phyloP scores from a whole-genome alignment of 176 grass and related monocot genomes.

The Oryza meridionalis region DNA sequence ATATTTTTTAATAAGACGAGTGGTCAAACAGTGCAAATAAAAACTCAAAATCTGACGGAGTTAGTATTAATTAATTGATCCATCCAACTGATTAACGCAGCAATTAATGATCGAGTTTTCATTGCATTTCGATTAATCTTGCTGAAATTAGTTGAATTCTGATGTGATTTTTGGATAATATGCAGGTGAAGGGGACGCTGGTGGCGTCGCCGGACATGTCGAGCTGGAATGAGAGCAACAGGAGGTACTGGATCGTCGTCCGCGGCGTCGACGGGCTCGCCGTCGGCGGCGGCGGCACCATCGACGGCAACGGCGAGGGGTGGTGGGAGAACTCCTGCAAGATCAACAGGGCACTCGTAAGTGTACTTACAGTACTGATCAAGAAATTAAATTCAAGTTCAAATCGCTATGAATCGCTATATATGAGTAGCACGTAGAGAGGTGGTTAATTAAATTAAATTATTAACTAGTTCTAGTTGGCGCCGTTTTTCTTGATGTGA shows the following conservation, averaged over 20 bases:
- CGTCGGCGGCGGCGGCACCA: constrained; percentile 62
- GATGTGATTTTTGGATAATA: neutral
- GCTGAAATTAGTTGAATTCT: neutral
- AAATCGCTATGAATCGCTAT: neutral
- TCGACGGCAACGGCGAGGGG: constrained; percentile 68
- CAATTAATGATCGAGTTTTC: neutral
- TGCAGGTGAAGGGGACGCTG: constrained; percentile 61
- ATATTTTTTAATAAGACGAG: no score
- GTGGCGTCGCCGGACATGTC: constrained; percentile 52
- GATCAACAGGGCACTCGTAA: constrained; percentile 54
- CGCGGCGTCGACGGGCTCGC: constrained; percentile 32
- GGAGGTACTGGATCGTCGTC: constrained; percentile 66
- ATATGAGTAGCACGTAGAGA: neutral
- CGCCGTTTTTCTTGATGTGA: constrained; percentile 19
- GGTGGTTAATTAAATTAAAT: no score
- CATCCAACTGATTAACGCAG: no score
- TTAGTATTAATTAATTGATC: no score
- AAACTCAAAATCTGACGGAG: no score
- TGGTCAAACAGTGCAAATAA: no score
- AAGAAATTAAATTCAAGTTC: neutral
- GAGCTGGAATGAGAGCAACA: constrained; percentile 43
- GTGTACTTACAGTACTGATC: neutral
- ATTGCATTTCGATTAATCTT: neutral
- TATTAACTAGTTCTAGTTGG: neutral
- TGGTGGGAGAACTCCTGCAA: constrained; percentile 94